Evolutionary conservation across 768 basidiomycete genomes (phyloP), one percentile per base, ranked within the genome.

Genomic region (Tricholoma bakamatsutake): DNA sequence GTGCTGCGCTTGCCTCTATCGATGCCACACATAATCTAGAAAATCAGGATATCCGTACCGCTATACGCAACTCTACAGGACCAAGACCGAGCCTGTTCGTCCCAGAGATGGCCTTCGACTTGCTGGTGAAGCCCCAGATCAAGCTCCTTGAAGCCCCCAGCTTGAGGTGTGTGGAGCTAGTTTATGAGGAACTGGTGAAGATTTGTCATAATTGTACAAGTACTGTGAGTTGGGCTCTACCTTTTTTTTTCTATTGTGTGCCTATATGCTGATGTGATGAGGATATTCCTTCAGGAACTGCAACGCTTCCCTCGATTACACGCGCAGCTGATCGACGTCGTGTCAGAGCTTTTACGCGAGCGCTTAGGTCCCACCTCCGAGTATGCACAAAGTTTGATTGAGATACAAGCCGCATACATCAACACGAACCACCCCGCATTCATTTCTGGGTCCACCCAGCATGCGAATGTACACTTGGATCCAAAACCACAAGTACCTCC

Each of bases 131-230:
- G 68, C 97, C 97, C 0, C 97, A 99, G 71, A 98, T 99, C 69
- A 95, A 97, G 73, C 77, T 98, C 21, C 73, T 99, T 50, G 96
- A 98, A 70, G 83, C 92, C 10, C 97, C 97, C 12, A 93, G 92
- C 72, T 70, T 97, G 71, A 80, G 97, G 42, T 99, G 97, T 62
- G 97, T 98, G 17, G 97, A 98, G 69, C 73, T 99, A 63, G 97
- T 99, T 7, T 99, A 99, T 68, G 97, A 99, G 70, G 97, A 99
- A 71, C 76, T 99, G 53, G 98, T 99, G 61, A 98, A 98, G 78
- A 95, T 99, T 46, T 98, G 97, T 71, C 97, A 99, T 68, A 98
- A 96, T 66, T 98, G 96, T 72, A 97, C 96, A 3, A 90, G 90
- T 68, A 69, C 81, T 50, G 94, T 95, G 66, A 67, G 83, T 72